Evolutionary conservation across 2,329 filamentous ascomycete genomes (phyloP).

Genomic region (Penicillium sp.): DNA sequence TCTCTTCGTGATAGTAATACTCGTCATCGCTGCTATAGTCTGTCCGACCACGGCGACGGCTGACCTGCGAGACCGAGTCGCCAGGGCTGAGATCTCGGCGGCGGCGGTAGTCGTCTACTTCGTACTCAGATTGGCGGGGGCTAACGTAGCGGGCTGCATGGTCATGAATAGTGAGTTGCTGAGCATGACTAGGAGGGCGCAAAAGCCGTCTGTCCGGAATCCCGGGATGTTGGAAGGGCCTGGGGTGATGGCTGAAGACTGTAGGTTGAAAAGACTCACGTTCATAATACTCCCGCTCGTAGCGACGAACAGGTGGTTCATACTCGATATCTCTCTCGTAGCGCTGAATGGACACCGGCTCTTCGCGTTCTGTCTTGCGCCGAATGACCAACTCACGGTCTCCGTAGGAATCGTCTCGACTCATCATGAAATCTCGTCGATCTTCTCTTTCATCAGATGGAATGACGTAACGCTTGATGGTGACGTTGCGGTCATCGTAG

Average conservation of each 20-base stretch:
- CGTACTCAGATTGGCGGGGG: conserved; percentile 58
- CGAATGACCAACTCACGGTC: conserved; percentile 48
- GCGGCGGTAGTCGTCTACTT: conserved; percentile 60
- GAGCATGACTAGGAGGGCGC: conserved; percentile 35
- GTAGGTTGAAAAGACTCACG: conserved; percentile 40
- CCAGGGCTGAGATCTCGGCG: conserved; percentile 52
- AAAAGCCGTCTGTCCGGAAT: conserved; percentile 43
- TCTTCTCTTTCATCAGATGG: conserved; percentile 40
- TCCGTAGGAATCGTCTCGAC: conserved; percentile 27
- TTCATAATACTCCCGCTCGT: conserved; percentile 48
- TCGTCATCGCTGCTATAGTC: conserved; percentile 62
- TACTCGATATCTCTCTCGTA: conserved; percentile 51
- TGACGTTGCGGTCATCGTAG: conserved; percentile 46
- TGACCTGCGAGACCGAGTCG: conserved; percentile 55
- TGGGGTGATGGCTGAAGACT: conserved; percentile 40
- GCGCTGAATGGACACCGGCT: conserved; percentile 41
- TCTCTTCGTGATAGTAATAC: conserved; percentile 59
- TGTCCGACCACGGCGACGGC: conserved; percentile 38
- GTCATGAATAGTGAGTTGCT: conserved; percentile 58
- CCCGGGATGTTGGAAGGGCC: conserved; percentile 54
- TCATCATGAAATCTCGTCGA: conserved; percentile 35
- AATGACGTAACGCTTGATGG: conserved; percentile 60
- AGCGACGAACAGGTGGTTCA: conserved; percentile 42
- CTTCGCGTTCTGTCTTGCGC: conserved; percentile 49
- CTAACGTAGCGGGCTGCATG: conserved; percentile 53